Conservation (phyloP, 768 basidiomycete species). For the Gloeopeniophorella convolvens region DNA sequence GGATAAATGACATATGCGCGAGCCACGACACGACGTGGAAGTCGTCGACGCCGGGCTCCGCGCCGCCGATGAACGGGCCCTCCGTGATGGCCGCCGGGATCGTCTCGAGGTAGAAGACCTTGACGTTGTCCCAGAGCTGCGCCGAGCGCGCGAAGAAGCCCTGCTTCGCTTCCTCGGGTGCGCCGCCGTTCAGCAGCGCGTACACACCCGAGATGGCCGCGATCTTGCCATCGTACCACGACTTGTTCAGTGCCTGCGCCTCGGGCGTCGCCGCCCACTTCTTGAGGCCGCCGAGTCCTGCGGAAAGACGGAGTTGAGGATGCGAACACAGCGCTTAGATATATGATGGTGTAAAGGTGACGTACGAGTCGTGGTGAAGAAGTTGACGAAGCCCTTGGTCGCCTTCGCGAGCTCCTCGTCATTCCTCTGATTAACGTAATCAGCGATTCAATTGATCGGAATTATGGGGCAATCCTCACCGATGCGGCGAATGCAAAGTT, state of each 20-base stretch:
- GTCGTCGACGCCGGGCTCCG: conserved; percentile 44
- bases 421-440: conserved; percentile 32
- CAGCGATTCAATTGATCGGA: neutral
- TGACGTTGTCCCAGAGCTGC: conserved; percentile 34
- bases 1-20: conserved; percentile 37
- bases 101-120: conserved; percentile 33
- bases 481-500: conserved; percentile 43
- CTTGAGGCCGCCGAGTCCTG: conserved; percentile 40
- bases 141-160: conserved; percentile 36
- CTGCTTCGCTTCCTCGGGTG: conserved; percentile 30
- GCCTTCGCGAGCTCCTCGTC: conserved; percentile 40
- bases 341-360: conserved; percentile 1
- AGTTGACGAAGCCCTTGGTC: conserved; percentile 27
- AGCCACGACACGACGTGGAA: conserved; percentile 51
- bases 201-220: conserved; percentile 35
- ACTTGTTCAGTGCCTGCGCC: conserved; percentile 32
- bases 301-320: neutral
- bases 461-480: conserved; percentile 25
- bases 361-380: conserved; percentile 38
- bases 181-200: conserved; percentile 36
- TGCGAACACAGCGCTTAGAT: too few species aligned
- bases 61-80: conserved; percentile 43
- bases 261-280: conserved; percentile 31
- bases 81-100: conserved; percentile 37
- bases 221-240: conserved; percentile 40